These are phyloP conservation scores for Bullera alba DNA, from an alignment of 768 basidiomycete genomes.

Conservation along the genomic window DNA sequence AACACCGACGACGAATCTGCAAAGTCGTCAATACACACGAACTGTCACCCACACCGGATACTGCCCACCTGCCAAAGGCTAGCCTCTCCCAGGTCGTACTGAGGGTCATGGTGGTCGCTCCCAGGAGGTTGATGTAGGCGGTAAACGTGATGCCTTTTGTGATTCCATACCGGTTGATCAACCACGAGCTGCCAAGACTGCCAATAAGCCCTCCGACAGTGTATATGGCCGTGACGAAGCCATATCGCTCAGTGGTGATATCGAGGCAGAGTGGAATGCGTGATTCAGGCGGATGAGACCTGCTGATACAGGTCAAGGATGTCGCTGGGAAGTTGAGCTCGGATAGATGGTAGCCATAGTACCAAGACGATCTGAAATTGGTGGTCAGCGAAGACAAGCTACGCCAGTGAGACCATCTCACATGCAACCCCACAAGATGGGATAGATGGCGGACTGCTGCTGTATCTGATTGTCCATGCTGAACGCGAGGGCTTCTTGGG, in stretches of 20 bases:
- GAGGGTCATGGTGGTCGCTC: slow-evolving; percentile 32
- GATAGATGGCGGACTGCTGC: slow-evolving; percentile 16
- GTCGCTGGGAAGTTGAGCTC: slow-evolving; percentile 82
- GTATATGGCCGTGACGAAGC: slow-evolving; percentile 74
- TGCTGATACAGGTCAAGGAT: slow-evolving; percentile 61
- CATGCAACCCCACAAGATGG: slow-evolving; percentile 38
- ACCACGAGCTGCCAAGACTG: slow-evolving; percentile 23
- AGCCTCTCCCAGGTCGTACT: slow-evolving; percentile 36
- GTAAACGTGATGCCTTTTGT: slow-evolving; percentile 38
- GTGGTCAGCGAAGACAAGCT: not conserved
- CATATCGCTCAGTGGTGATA: slow-evolving; percentile 70
- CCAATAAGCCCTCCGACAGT: slow-evolving; percentile 81
- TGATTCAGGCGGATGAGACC: slow-evolving; percentile 17
- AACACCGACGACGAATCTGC: slow-evolving; percentile 36
- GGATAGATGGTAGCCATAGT: slow-evolving; percentile 73
- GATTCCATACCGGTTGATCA: slow-evolving; percentile 29
- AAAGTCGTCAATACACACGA: not conserved
- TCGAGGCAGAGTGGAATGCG: slow-evolving; percentile 66
- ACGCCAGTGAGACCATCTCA: slow-evolving; percentile 6
- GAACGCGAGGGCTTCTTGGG: too few species aligned
- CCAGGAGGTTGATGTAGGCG: slow-evolving; percentile 37
- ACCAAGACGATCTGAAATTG: slow-evolving; percentile 40
- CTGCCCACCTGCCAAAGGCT: slow-evolving; percentile 25
- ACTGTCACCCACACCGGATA: not conserved
- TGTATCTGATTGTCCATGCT: too few species aligned